Base-by-base conservation (phyloP, 2,329 filamentous ascomycete genomes). In the Diaporthe capsici region DNA sequence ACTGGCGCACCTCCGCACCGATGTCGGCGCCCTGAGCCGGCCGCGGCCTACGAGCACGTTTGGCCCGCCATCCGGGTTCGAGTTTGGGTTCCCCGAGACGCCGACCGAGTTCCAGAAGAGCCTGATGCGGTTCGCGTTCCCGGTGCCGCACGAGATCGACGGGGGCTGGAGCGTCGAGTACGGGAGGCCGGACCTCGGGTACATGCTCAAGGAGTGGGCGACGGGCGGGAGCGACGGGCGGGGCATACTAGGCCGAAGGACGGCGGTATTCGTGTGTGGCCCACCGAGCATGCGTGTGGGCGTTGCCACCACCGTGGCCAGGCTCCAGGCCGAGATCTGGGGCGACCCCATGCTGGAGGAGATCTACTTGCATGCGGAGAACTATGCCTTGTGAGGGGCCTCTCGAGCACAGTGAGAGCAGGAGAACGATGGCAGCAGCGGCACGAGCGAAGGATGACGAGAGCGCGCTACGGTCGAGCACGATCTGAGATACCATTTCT, bases 81-180 rank as follows among this genome's bases (percentile, higher is more conserved):
- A 94, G 80, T 94, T 94, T 81, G 95, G 95, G 25, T 97, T 97
- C 84, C 93, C 94, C 0, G 91, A 92, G 76, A 96, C 95, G 37
- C 95, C 95, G 10, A 96, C 94, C 0, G 93, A 96, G 80, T 95
- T 97, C 84, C 95, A 97, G 82, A 96, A 96, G 88, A 95, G 92
- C 79, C 87, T 97, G 68, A 96, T 98, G 92, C 94, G 95, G 22
- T 98, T 97, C 82, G 95, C 95, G 1, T 98, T 97, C 82, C 91
- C 96, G 0, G 86, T 92, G 49, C 89, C 90, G 44, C 89, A 91
- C 80, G 89, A 92, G 84, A 92, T 92, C 76, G 91, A 92, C 78
- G 93, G 95, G 78, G 94, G 95, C 73, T 98, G 96, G 95, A 94
- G 91, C 78, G 95, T 97, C 20, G 96, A 98, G 84, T 98, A 98